Evolutionary conservation across 345 rosid genomes (phyloP).

Genomic region (Ricinus communis): DNA sequence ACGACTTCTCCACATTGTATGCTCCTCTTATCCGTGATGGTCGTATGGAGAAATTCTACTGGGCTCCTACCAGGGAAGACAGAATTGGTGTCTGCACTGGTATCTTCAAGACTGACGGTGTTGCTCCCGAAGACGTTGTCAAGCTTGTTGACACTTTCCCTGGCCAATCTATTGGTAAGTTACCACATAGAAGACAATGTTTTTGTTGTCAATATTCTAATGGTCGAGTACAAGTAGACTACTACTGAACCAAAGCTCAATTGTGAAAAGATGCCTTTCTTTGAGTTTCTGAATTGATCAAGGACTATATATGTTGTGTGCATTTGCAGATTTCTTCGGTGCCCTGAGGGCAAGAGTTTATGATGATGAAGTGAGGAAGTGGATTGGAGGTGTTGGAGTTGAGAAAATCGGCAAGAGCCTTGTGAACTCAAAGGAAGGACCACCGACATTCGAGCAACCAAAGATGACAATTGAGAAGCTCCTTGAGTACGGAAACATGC

Average conservation of each 20-base stretch:
- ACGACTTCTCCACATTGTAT: slow-evolving; percentile 96
- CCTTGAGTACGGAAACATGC: slow-evolving; percentile 79
- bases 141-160: slow-evolving; percentile 87
- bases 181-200: no score
- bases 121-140: slow-evolving; percentile 51
- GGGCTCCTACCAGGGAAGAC: slow-evolving; percentile 97
- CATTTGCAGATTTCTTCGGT: slow-evolving; percentile 76
- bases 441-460: slow-evolving; percentile 82
- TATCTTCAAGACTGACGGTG: slow-evolving; percentile 67
- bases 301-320: not conserved
- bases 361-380: slow-evolving; percentile 96
- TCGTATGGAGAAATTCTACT: slow-evolving; percentile 99
- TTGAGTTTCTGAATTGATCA: not conserved
- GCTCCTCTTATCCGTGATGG: slow-evolving; percentile 99
- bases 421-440: slow-evolving; percentile 84
- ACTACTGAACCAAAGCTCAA: no score
- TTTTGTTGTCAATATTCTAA: no score
- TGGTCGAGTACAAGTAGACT: no score
- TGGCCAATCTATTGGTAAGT: slow-evolving; percentile 88
- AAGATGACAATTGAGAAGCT: slow-evolving; percentile 71
- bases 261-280: no score
- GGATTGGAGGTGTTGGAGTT: slow-evolving; percentile 64
- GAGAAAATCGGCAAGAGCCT: slow-evolving; percentile 65
- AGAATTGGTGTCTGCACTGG: slow-evolving; percentile 90
- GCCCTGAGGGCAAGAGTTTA: slow-evolving; percentile 95